Percentiles rank a stretch among this genome's conserved stretches.
Conservation (phyloP, 2,329 filamentous ascomycete genomes). For the Fusarium sp. region DNA sequence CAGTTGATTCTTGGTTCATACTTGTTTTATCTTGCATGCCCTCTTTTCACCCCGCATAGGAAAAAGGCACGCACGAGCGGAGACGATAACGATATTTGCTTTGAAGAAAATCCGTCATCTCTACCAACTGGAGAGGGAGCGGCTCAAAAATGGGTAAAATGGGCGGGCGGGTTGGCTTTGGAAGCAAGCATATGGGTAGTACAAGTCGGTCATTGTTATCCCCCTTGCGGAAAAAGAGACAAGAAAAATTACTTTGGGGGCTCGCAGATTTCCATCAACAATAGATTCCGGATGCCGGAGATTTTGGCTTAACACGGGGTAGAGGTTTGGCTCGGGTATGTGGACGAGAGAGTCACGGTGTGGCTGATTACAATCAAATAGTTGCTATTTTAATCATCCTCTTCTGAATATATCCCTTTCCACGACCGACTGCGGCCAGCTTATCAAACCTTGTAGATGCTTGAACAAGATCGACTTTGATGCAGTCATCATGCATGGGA, state of each 20-base stretch:
- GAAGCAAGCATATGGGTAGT: conserved; percentile 19
- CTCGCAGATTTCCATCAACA: conserved; percentile 18
- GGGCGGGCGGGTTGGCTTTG: conserved; percentile 2
- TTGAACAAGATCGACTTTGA: no score
- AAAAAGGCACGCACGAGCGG: not conserved
- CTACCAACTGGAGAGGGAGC: not conserved
- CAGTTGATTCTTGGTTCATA: conserved; percentile 1
- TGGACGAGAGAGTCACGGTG: conserved; percentile 22
- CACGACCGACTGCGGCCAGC: no score
- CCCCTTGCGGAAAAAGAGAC: not conserved
- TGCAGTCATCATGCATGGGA: no score
- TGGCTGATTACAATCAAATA: conserved; percentile 13
- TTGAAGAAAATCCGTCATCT: not conserved
- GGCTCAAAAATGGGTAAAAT: not conserved
- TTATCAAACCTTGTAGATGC: no score
- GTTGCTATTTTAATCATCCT: not conserved
- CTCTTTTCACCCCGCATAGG: not conserved
- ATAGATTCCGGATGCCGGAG: conserved; percentile 7
- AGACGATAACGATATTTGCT: not conserved
- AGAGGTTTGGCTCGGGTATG: not conserved
- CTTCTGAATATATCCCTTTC: not conserved
- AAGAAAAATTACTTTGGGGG: not conserved
- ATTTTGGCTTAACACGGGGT: conserved; percentile 7
- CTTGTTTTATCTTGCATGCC: conserved; percentile 16
- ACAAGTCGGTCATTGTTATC: conserved; percentile 12